These are phyloP conservation scores for Annulohypoxylon bovei DNA, from an alignment of 495 filamentous ascomycete genomes.

Conservation along the genomic window DNA sequence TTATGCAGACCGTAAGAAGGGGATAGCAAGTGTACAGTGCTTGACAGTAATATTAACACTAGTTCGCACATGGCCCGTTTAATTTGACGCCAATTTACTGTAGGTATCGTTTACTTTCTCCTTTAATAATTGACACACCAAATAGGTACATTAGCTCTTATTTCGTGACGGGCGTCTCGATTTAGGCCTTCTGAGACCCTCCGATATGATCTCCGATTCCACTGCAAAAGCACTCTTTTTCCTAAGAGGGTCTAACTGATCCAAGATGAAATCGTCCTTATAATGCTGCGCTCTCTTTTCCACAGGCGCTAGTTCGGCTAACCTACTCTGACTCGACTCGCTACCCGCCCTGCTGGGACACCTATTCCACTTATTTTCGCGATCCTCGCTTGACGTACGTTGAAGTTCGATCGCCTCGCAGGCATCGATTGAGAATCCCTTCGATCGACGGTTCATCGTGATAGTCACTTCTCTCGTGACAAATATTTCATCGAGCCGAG, in stretches of 20 bases:
- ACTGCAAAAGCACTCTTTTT: conserved; percentile 19
- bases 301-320: conserved; percentile 17
- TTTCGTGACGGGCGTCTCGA: conserved; percentile 8
- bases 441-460: conserved; percentile 25
- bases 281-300: conserved; percentile 32
- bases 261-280: conserved; percentile 35
- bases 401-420: conserved; percentile 26
- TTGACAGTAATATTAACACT: too few species aligned
- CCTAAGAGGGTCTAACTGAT: conserved; percentile 34
- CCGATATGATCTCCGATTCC: conserved; percentile 30
- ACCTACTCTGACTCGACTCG: conserved; percentile 31
- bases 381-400: conserved; percentile 13
- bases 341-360: conserved; percentile 34
- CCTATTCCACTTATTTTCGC: conserved; percentile 28
- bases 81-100: too few species aligned
- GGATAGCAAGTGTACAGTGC: too few species aligned
- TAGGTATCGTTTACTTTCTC: too few species aligned
- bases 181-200: conserved; percentile 20
- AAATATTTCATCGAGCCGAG: conserved; percentile 45
- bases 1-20: too few species aligned
- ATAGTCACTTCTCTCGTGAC: conserved; percentile 48
- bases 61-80: too few species aligned
- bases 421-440: conserved; percentile 25
- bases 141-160: conserved; percentile 15
- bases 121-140: not conserved